phyloP scores from a whole-genome alignment of 768 basidiomycete genomes.

The Panaeolus cyanescens region DNA sequence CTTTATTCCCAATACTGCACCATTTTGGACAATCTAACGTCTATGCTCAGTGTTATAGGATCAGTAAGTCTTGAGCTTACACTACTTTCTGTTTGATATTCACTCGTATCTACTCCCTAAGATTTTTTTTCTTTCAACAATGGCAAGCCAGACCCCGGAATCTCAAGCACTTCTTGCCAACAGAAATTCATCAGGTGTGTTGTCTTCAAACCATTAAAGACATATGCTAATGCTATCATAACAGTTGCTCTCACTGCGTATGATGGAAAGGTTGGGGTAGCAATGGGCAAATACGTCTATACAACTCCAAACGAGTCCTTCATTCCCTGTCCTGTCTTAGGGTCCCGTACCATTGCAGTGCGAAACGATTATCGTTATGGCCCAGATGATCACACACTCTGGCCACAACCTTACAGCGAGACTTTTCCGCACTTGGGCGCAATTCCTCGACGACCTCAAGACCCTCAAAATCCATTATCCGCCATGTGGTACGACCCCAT shows the following conservation, averaged over 20 bases:
- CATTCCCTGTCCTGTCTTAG: not conserved
- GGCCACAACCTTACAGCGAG: not conserved
- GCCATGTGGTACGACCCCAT: constrained; percentile 7
- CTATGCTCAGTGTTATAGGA: no score
- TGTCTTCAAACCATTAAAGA: not conserved
- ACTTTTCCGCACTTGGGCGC: not conserved
- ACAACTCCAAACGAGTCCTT: constrained; percentile 1
- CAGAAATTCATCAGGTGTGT: not conserved
- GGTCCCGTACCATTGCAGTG: not conserved
- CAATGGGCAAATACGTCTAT: not conserved
- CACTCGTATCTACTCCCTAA: no score
- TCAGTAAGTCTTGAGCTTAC: no score
- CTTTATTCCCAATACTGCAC: no score
- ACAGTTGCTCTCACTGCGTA: not conserved
- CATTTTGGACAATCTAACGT: no score
- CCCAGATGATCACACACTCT: constrained; percentile 1
- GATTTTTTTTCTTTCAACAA: no score
- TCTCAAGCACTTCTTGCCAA: not conserved
- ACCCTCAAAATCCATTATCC: not conserved
- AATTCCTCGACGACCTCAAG: constrained; percentile 4
- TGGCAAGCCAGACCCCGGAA: not conserved
- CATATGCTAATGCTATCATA: not conserved
- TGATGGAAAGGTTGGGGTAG: constrained; percentile 3
- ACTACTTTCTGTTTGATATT: no score
- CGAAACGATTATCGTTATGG: constrained; percentile 1